phyloP scores from a whole-genome alignment of 2,329 filamentous ascomycete genomes.

The Nothomitra cinnamomea region DNA sequence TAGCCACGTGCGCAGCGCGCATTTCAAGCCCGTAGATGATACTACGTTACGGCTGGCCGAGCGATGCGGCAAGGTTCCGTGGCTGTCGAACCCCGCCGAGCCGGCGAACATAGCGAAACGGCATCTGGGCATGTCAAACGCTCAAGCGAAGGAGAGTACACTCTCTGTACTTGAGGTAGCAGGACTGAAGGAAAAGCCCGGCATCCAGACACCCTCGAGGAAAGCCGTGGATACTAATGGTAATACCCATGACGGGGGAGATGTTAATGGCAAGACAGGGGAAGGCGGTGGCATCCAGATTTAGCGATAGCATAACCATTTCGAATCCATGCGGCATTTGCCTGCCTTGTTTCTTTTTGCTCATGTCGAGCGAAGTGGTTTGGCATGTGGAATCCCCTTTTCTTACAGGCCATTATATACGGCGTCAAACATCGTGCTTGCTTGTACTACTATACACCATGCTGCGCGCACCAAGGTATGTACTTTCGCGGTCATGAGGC shows the following conservation, averaged over 20 bases:
- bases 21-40: conserved; percentile 67
- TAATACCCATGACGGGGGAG: not conserved
- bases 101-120: conserved; percentile 25
- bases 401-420: not conserved
- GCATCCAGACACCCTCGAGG: conserved; percentile 50
- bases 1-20: conserved; percentile 44
- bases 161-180: conserved; percentile 66
- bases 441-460: not conserved
- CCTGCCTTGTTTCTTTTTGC: no score
- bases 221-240: not conserved
- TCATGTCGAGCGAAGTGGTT: no score
- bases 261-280: not conserved
- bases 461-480: not conserved
- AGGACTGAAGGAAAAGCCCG: conserved; percentile 64
- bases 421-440: not conserved
- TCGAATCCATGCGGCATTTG: no score
- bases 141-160: conserved; percentile 50
- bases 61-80: conserved; percentile 55
- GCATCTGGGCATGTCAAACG: conserved; percentile 51
- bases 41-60: conserved; percentile 63
- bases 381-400: not conserved
- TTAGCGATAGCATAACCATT: not conserved
- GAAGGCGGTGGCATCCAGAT: not conserved
- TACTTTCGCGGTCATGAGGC: not conserved
- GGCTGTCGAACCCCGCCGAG: conserved; percentile 34